Evolutionary conservation across 352 stramenopile species (phyloP).

Genomic region (Pythium biforme): DNA sequence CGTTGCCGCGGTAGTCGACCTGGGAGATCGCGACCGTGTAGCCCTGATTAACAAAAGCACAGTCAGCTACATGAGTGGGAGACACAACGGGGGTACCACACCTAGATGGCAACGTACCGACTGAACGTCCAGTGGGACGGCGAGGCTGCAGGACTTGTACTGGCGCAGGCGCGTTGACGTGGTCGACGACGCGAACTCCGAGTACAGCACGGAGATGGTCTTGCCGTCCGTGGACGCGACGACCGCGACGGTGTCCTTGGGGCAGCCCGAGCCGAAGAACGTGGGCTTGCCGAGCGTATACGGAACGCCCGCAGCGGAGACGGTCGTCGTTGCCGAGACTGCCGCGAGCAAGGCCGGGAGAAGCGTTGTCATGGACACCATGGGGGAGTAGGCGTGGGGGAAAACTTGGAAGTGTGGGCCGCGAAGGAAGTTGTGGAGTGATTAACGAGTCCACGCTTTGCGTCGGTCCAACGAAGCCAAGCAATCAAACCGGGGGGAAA

Average conservation of each 20-base stretch:
- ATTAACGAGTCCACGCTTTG: background rate
- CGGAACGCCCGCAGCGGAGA: background rate
- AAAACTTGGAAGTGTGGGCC: background rate
- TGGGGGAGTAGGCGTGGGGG: background rate
- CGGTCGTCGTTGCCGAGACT: background rate
- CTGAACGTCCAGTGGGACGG: constrained; percentile 41
- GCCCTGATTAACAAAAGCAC: background rate
- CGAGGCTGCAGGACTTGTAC: constrained; percentile 39
- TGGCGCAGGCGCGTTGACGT: constrained; percentile 27
- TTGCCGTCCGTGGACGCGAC: constrained; percentile 29
- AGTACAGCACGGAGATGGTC: constrained; percentile 39
- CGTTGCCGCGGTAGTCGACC: constrained; percentile 47
- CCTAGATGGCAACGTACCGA: constrained; percentile 6
- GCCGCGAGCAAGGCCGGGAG: background rate
- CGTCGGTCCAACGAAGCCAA: background rate
- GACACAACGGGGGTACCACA: background rate
- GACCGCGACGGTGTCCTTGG: constrained; percentile 27
- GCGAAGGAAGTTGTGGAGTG: background rate
- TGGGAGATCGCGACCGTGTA: constrained; percentile 29
- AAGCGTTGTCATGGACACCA: background rate
- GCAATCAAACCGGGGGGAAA: background rate
- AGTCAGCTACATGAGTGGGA: background rate
- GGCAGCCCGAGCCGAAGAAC: constrained; percentile 36
- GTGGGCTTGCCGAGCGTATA: constrained; percentile 27
- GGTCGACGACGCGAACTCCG: constrained; percentile 30